Evolutionary conservation across 768 basidiomycete genomes (phyloP), one percentile per base, ranked within the genome.

Genomic region (Naganishia onofrii): DNA sequence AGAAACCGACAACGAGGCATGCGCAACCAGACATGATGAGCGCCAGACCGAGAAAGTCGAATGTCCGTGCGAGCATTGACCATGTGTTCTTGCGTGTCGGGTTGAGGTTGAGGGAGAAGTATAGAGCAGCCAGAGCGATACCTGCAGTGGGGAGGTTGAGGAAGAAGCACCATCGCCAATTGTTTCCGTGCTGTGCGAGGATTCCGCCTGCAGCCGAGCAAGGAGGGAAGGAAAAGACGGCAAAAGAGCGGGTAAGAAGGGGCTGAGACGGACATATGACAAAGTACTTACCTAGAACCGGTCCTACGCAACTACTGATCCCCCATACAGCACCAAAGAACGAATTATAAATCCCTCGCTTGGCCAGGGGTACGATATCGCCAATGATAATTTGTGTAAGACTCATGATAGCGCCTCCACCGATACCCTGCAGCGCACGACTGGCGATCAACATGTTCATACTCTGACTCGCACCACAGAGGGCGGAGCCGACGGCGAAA

Each of bases 361-460:
- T 88, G 82, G 87, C 83, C 44, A 94, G 80, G 0, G 91, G 86
- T 0, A 92, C 89, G 42, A 94, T 91, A 79, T 94, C 92, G 53
- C 69, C 66, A 51, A 72, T 68, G 69, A 70, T 67, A n/a, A 73
- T 55, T 64, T 67, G 71, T 70, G 74, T 74, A 54, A 78, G 56
- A 32, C 74, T 72, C 28, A 80, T 72, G 29, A 80, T 76, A 0
- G 75, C 68, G 1, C 79, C 79, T 0, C 79, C 79, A 0, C 79
- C 79, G 19, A 80, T 51, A 8, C 79, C 79, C 32, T 78, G 74
- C 34, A 78, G 70, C 0, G 75, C 75, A 29, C 79, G 63, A 5
- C 72, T 29, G 38, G 75, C 66, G 31, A 79, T 77, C 73, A 77
- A 46, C 72, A 65, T 67, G 29, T 60, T 67, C 51, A 70, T 73